Evolutionary conservation across 225 moss, liverwort and hornwort species (phyloP).

Genomic region (Bryum argenteum): DNA sequence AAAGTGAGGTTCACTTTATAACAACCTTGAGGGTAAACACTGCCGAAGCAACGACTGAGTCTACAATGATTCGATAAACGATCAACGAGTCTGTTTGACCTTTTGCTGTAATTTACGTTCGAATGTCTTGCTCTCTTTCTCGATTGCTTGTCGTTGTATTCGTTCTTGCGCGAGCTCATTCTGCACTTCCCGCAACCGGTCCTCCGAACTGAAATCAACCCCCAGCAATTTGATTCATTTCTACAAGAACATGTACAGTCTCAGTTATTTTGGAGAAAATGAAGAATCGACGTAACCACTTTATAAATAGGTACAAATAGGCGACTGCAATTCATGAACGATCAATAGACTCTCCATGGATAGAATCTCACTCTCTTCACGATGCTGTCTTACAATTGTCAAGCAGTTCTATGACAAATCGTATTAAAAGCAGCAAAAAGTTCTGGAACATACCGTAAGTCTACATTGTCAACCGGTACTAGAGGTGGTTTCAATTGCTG

Average conservation of each 20-base stretch:
- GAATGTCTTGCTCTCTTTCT: conserved; percentile 36
- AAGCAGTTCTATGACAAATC: not conserved
- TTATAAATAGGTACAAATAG: not conserved
- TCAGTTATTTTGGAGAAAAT: not conserved
- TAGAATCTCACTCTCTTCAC: not conserved
- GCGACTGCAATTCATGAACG: not conserved
- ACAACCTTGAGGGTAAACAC: not conserved
- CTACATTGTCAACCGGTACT: conserved; percentile 7
- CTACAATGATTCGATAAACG: conserved; percentile 7
- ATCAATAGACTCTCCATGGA: not conserved
- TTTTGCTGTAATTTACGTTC: conserved; percentile 48
- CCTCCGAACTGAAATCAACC: conserved; percentile 32
- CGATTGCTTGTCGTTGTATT: conserved; percentile 38
- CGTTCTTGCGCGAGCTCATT: conserved; percentile 47
- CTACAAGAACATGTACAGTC: not conserved
- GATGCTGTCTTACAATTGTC: not conserved
- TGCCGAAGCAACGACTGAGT: not conserved
- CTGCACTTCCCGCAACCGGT: conserved; percentile 33
- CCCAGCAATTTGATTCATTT: conserved; percentile 1
- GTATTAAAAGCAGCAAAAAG: not conserved
- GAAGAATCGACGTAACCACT: too few species aligned
- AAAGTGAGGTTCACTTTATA: not conserved
- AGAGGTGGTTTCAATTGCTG: conserved; percentile 19
- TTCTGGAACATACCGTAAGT: conserved; percentile 23
- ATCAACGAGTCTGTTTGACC: conserved; percentile 32